Evolutionary conservation across 257 asterid genomes (phyloP), one percentile per base, ranked within the genome.

Genomic region (Verbascum thapsus): DNA sequence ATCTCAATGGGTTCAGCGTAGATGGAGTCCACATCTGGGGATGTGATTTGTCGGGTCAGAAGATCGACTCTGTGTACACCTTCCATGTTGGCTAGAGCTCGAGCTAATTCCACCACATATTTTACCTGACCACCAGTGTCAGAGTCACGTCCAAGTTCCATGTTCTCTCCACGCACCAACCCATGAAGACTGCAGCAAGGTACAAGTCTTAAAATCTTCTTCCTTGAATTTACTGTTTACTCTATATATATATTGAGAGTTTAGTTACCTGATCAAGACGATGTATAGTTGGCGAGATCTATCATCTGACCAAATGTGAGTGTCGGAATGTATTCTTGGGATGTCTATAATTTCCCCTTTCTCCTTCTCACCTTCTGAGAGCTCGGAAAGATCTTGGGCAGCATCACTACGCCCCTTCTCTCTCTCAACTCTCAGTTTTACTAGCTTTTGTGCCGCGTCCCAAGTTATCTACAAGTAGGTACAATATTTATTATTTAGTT

Each of bases 101-200:
- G 73, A 11, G 94, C 88, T 49, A 85, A 78, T 73, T 85, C 94
- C 55, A 85, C 90, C 0, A 81, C 88, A 15, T 85, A 83, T 50
- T 85, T 85, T 49, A 85, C 88, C 88, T 84, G 89, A 43, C 95
- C 92, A 67, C 92, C 92, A 4, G 95, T 82, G 73, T 84, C 95
- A 42, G 89, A 80, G 72, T 87, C 92, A 40, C 89, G 78, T 64
- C 92, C 89, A 37, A 82, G 92, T 74, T 87, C 89, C 95, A 87
- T 78, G 81, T 84, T 76, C 74, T 84, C 88, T 63, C 92, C 92
- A 9, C 92, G 84, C 64, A 84, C 80, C 87, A 84, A 76, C 45
- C 92, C 91, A 4, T 86, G 95, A 58, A 80, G 78, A 80, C 95
- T 86, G 58, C 81, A 73, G 58, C 81, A 73, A 10, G 3, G 23